Percentiles rank a stretch among this genome's conserved stretches.
phyloP scores from a whole-genome alignment of 306 rosid species.

The Pterocarpus santalinus region DNA sequence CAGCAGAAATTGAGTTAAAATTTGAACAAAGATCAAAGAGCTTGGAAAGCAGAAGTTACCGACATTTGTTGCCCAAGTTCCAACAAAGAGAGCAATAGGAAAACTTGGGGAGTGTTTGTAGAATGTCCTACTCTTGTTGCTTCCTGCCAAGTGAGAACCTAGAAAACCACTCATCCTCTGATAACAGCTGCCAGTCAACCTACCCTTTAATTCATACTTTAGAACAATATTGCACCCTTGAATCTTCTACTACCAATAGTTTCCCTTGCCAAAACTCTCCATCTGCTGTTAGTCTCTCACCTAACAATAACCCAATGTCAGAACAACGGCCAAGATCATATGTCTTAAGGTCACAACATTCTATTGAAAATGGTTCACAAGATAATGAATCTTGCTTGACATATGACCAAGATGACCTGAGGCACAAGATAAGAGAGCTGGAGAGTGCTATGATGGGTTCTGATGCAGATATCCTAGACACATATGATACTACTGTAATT shows the following conservation, averaged over 20 bases:
- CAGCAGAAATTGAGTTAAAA: constrained; percentile 9
- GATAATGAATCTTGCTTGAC: constrained; percentile 63
- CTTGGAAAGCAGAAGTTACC: constrained; percentile 21
- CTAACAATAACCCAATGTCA: constrained; percentile 66
- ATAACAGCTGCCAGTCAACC: constrained; percentile 52
- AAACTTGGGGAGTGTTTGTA: no score
- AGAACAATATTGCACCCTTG: constrained; percentile 63
- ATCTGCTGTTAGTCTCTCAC: constrained; percentile 62
- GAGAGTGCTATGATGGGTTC: constrained; percentile 84
- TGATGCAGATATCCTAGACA: constrained; percentile 62
- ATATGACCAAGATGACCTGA: constrained; percentile 63
- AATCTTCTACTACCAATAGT: constrained; percentile 60
- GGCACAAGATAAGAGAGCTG: constrained; percentile 83
- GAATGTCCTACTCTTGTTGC: constrained; percentile 37
- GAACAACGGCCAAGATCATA: constrained; percentile 61
- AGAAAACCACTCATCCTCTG: constrained; percentile 53
- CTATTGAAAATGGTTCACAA: constrained; percentile 66
- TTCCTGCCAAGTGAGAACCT: constrained; percentile 51
- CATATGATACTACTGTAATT: constrained; percentile 38
- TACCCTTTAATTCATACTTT: constrained; percentile 55
- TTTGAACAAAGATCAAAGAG: constrained; percentile 39
- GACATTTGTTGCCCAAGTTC: neutral
- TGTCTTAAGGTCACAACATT: constrained; percentile 43
- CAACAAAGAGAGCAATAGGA: no score
- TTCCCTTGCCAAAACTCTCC: constrained; percentile 60